Evolutionary conservation across 176 grass and related monocot species (phyloP).

Genomic region (maize (Zea mays)): Zm-B73-REFERENCE-NAM-5.0 NC_050103.1:176522501-176523000

Average conservation of each 20-base stretch:
- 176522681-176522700: neutral
- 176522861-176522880: slow-evolving; percentile 73
- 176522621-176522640: slow-evolving; percentile 9
- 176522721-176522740: too few species aligned
- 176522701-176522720: too few species aligned
- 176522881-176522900: slow-evolving; percentile 62
- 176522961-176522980: too few species aligned
- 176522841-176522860: slow-evolving; percentile 66
- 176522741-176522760: neutral
- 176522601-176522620: neutral
- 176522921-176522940: slow-evolving; percentile 55
- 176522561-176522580: slow-evolving; percentile 4
- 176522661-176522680: slow-evolving; percentile 24
- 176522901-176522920: slow-evolving; percentile 51
- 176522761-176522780: neutral
- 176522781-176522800: slow-evolving; percentile 3
- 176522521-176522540: slow-evolving; percentile 1
- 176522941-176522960: slow-evolving; percentile 67
- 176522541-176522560: slow-evolving; percentile 9
- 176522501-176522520: neutral
- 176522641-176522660: neutral
- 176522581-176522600: neutral
- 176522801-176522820: slow-evolving; percentile 26
- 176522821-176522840: slow-evolving; percentile 57
- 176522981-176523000: slow-evolving; percentile 64